These are phyloP conservation scores for Pyrenophora tritici-repentis DNA, from an alignment of 2,329 filamentous ascomycete genomes.

Conservation along the genomic window DNA sequence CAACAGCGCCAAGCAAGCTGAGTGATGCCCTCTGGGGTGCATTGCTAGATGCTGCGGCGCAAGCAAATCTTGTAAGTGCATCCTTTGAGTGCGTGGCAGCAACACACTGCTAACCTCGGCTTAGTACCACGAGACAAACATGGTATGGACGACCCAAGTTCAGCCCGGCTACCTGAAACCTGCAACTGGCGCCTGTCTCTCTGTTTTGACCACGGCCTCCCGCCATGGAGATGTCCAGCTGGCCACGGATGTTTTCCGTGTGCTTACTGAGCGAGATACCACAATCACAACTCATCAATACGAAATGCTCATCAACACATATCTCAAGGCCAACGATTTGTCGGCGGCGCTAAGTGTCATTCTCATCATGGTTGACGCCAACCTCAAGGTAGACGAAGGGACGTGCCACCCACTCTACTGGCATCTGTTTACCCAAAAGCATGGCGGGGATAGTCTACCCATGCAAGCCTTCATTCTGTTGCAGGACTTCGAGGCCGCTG, in stretches of 20 bases:
- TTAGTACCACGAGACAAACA: conserved; percentile 66
- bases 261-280: conserved; percentile 63
- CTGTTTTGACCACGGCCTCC: conserved; percentile 74
- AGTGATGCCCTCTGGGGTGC: conserved; percentile 68
- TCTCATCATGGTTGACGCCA: conserved; percentile 72
- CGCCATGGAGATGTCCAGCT: conserved; percentile 69
- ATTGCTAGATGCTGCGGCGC: conserved; percentile 75
- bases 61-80: conserved; percentile 58
- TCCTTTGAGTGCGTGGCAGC: background rate
- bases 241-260: conserved; percentile 71
- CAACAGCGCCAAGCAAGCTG: conserved; percentile 43
- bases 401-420: conserved; percentile 68
- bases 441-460: conserved; percentile 48
- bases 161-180: conserved; percentile 63
- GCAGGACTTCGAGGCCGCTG: conserved; percentile 57
- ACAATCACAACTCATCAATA: conserved; percentile 72
- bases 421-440: conserved; percentile 57
- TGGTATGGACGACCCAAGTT: conserved; percentile 74
- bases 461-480: conserved; percentile 62
- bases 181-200: conserved; percentile 67
- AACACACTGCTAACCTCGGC: conserved; percentile 13
- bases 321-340: conserved; percentile 65
- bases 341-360: conserved; percentile 70
- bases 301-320: conserved; percentile 75
- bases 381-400: conserved; percentile 60